These are phyloP conservation scores for Phialophora macrospora DNA, from an alignment of 2,329 filamentous ascomycete genomes.

Conservation along the genomic window DNA sequence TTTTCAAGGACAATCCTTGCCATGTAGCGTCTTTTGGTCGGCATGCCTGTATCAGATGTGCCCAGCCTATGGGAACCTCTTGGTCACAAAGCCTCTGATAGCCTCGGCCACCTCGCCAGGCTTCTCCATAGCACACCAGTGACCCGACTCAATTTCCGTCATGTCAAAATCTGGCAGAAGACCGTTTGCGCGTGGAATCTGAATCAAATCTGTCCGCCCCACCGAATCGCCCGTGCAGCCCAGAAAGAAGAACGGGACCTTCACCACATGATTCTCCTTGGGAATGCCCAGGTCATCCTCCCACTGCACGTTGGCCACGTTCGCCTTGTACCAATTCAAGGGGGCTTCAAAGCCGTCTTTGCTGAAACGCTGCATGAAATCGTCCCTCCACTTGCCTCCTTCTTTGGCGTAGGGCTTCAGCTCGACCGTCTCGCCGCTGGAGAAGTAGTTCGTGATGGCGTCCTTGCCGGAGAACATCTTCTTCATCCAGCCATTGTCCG, in stretches of 20 bases:
- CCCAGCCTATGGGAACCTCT: constrained; percentile 16
- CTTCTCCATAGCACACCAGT: constrained; percentile 30
- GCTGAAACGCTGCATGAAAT: constrained; percentile 45
- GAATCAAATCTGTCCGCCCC: constrained; percentile 21
- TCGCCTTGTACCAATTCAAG: constrained; percentile 25
- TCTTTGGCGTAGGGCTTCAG: constrained; percentile 45
- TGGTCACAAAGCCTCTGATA: constrained; percentile 27
- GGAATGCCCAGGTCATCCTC: constrained; percentile 23
- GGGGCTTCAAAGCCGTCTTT: constrained; percentile 31
- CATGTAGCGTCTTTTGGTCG: not conserved
- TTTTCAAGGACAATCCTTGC: not conserved
- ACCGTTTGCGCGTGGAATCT: constrained; percentile 21
- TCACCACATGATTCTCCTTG: constrained; percentile 22
- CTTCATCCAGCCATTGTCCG: constrained; percentile 43
- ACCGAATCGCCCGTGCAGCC: constrained; percentile 26
- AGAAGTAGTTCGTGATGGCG: constrained; percentile 44
- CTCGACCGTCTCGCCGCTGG: constrained; percentile 37
- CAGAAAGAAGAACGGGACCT: constrained; percentile 27
- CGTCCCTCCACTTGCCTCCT: constrained; percentile 41
- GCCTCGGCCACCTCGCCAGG: constrained; percentile 23
- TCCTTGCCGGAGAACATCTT: constrained; percentile 47
- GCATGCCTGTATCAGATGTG: too few species aligned
- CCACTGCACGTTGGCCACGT: constrained; percentile 17
- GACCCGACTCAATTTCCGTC: constrained; percentile 24
- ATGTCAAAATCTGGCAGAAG: constrained; percentile 29